Evolutionary conservation across 768 basidiomycete species (phyloP), one percentile per base, ranked within the genome.

Genomic region (Xerocomus brunneocitrinus): DNA sequence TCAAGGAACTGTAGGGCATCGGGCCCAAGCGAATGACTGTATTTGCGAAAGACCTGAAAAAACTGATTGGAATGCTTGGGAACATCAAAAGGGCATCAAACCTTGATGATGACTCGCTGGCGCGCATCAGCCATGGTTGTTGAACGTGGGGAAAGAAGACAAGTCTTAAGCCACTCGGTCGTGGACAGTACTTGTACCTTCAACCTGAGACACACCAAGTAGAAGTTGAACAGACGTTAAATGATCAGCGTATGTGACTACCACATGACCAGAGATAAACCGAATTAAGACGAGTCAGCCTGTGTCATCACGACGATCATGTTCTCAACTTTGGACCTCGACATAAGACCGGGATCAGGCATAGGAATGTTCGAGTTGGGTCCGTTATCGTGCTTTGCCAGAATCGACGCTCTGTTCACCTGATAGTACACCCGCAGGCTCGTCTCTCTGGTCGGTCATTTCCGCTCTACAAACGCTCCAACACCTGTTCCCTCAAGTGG

Each of bases 21-120:
- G 5, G 91, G 86, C 1, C 91, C 87, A 6, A 94, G 76, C 9
- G 91, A 89, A 62, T 91, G 89, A 62, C 89, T 89, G 67, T 89
- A 91, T 71, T 93, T 93, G 47, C 89, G 79, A 65, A 92, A 92
- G 41, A 90, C 85, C 89, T 91, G 57, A 39, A 54, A 47, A 50
- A 51, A 32, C 12, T 46, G 36, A 14, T 24, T 44, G 39, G 30
- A 34, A 14, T n/a, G 8, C 41, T 34, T 19, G 47, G 30, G 7
- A 14, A n/a, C 24, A 14, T 7, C 10, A 24, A 42, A 22, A 34
- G 27, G 24, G 22, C 19, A 5, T 49, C 53, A 9, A 47, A 77
- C 76, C 68, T 78, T 78, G 63, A 78, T 75, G 52, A 78, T 76
- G 8, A 62, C 63, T 43, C 74, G 65, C 52, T 78, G 76, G 27